These are phyloP conservation scores for Paracamarosporium sp. DNA, from an alignment of 2,329 filamentous ascomycete species.

Conservation along the genomic window DNA sequence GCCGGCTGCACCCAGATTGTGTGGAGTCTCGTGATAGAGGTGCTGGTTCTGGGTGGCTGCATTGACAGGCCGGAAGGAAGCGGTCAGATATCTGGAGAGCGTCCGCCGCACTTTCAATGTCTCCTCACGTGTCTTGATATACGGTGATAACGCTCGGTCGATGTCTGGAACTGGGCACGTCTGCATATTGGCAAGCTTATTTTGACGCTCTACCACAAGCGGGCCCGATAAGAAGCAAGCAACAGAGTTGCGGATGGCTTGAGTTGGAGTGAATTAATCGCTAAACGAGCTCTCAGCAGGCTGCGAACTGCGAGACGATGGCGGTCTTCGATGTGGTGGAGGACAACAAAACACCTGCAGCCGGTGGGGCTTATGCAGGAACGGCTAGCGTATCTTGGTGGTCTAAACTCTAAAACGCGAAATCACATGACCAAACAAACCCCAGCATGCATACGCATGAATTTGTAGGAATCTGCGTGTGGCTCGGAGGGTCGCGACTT, in stretches of 20 bases:
- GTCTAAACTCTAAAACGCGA: neutral
- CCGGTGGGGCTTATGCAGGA: neutral
- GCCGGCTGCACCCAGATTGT: slow-evolving; percentile 25
- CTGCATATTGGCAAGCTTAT: neutral
- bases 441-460: neutral
- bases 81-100: slow-evolving; percentile 41
- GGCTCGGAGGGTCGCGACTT: no score
- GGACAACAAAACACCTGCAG: slow-evolving; percentile 2
- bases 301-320: neutral
- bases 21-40: slow-evolving; percentile 40
- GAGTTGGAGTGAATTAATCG: neutral
- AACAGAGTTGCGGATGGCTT: neutral
- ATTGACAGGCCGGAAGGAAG: slow-evolving; percentile 35
- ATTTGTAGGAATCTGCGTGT: no score
- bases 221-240: neutral
- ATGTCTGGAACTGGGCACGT: slow-evolving; percentile 47
- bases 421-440: slow-evolving; percentile 1
- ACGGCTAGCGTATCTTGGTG: neutral
- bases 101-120: slow-evolving; percentile 43
- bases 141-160: slow-evolving; percentile 42
- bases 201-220: neutral
- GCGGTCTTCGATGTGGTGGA: neutral
- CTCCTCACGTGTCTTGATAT: slow-evolving; percentile 45
- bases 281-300: neutral
- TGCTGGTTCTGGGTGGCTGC: slow-evolving; percentile 36